Base-by-base conservation (phyloP, 352 stramenopile species). In the Pythium insidiosum region DNA sequence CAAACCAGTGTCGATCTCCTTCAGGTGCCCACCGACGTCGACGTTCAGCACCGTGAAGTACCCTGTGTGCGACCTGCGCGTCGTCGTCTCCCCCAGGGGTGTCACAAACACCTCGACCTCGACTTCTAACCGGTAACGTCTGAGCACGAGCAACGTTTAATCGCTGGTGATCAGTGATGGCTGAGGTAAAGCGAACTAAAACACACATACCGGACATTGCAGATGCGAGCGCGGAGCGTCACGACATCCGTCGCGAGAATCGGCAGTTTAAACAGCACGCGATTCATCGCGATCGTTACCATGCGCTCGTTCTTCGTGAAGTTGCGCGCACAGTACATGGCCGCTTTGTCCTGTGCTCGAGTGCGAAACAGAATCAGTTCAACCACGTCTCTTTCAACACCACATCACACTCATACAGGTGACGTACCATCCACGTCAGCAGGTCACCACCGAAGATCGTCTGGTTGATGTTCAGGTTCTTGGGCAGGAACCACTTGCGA, bases 291-390 rank as follows among this genome's bases (percentile, higher is more conserved):
- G 50, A 85, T 74, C 4, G 75, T 88, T 29, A 79, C 73, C 70
- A 88, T 88, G 46, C 69, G 70, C 44, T 81, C 68, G 58, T 72
- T 85, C 41, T 82, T 84, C 6, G 72, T 77, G 35, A 85, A 88
- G 35, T 71, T 83, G 23, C 72, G 71, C 15, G 75, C 73, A 37
- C 73, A 85, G 52, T 85, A 81, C 24, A 83, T 46, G 15, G 73
- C 75, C 7, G 68, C 70, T 43, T 64, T 69, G 53, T 88, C 75
- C 67, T 83, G 28, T 22, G 31, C 15, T 25, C 1, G 38, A 19
- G n/a, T 12, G 34, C 5, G 19, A 30, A 2, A 36, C 6, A 18
- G n/a, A 16, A 53, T 42, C 24, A 41, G 42, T 25, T 15, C 15
- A 29, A 34, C 36, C 19, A 29, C 11, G 16, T 24, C 10, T 3